Percentiles rank a stretch among this genome's conserved stretches.
Conservation (phyloP, 2,329 filamentous ascomycete genomes). For the Fusarium pininemorale region DNA sequence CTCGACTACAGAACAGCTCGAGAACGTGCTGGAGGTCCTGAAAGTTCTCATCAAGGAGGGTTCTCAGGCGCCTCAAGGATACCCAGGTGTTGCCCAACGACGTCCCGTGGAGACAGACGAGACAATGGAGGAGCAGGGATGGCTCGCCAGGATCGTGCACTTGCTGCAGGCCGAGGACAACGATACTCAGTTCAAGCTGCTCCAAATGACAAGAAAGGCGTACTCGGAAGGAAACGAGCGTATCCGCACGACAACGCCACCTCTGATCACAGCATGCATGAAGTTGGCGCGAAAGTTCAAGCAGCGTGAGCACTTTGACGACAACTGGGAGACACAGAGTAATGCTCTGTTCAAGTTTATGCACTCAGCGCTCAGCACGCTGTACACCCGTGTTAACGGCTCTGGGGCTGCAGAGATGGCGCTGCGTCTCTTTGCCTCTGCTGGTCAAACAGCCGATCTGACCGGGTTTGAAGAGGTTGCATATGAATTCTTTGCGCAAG, state of each 20-base stretch:
- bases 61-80: conserved; percentile 82
- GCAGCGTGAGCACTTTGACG: conserved; percentile 82
- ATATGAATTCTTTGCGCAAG: conserved; percentile 98
- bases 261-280: conserved; percentile 87
- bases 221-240: conserved; percentile 93
- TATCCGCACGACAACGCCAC: conserved; percentile 94
- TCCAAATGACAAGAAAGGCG: conserved; percentile 87
- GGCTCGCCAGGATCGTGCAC: conserved; percentile 92
- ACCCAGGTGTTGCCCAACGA: conserved; percentile 81
- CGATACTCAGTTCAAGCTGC: conserved; percentile 91
- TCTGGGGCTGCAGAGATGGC: conserved; percentile 85
- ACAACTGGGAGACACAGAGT: conserved; percentile 70
- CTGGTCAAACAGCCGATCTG: conserved; percentile 91
- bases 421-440: conserved; percentile 88
- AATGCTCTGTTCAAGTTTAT: conserved; percentile 95
- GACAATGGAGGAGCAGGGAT: conserved; percentile 97
- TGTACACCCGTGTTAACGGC: conserved; percentile 85
- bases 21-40: conserved; percentile 87
- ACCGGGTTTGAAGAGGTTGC: conserved; percentile 93
- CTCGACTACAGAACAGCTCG: conserved; percentile 78
- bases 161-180: conserved; percentile 85
- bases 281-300: conserved; percentile 92
- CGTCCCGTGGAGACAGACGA: conserved; percentile 89
- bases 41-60: conserved; percentile 95
- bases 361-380: conserved; percentile 84